Evolutionary conservation across 495 filamentous ascomycete species (phyloP).

Genomic region (Astrothelium subdiscretum): DNA sequence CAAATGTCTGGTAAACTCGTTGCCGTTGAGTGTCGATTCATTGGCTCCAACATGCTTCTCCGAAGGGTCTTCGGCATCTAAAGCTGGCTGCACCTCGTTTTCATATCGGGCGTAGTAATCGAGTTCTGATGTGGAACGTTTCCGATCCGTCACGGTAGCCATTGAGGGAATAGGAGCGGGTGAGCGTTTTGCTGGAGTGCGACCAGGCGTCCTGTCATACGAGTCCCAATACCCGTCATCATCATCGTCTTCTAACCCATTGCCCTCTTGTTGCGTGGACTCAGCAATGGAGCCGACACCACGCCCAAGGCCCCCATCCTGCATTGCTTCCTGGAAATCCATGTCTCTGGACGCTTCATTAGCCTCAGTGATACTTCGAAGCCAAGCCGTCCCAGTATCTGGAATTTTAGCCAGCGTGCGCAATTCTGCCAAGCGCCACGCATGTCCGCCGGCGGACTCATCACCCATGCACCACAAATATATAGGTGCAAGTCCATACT

Average conservation of each 20-base stretch:
- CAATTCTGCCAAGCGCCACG: slow-evolving; percentile 79
- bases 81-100: slow-evolving; percentile 67
- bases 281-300: slow-evolving; percentile 30
- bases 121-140: slow-evolving; percentile 44
- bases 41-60: slow-evolving; percentile 26
- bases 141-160: slow-evolving; percentile 26
- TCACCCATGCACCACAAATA: slow-evolving; percentile 63
- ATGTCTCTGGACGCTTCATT: slow-evolving; percentile 33
- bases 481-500: slow-evolving; percentile 34
- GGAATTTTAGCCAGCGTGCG: slow-evolving; percentile 41
- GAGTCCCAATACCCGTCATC: slow-evolving; percentile 92
- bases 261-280: background rate
- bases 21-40: slow-evolving; percentile 44
- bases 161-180: slow-evolving; percentile 36
- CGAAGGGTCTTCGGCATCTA: slow-evolving; percentile 75
- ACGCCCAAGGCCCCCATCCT: background rate
- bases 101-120: slow-evolving; percentile 83
- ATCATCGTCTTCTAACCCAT: slow-evolving; percentile 44
- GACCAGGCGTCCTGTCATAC: slow-evolving; percentile 75
- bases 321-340: background rate
- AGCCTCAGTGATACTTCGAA: slow-evolving; percentile 40
- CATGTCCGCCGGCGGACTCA: slow-evolving; percentile 51
- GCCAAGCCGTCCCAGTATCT: slow-evolving; percentile 37
- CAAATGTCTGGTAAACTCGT: slow-evolving; percentile 32
- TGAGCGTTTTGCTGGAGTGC: slow-evolving; percentile 60